Base-by-base conservation (phyloP, 2,329 filamentous ascomycete genomes). In the Fusarium buxicola region DNA sequence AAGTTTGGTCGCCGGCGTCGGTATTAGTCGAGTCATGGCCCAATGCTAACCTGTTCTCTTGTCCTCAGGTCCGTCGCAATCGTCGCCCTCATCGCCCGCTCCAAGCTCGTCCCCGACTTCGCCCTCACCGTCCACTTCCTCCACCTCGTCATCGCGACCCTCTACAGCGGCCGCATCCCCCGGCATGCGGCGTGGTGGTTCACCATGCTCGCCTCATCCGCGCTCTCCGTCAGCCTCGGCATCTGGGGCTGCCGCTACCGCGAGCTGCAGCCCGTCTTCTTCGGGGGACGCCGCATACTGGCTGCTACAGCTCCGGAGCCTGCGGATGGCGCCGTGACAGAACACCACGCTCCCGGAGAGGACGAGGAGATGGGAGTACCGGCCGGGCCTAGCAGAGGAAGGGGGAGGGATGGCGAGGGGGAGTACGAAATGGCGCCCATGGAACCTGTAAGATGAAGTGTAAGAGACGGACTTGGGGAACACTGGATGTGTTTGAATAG, bases 61-160 rank as follows among this genome's bases (percentile, higher is more conserved):
- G 11, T 10, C 32, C 10, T 8, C 16, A 98, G 94, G 74, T 87
- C 92, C 36, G 87, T 96, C 56, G 91, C 92, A 36, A 89, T 97
- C 55, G 87, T 97, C 46, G 79, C 94, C 50, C 82, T 98, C 55
- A 87, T 99, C 67, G 89, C 90, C 16, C 92, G 95, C 61, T 95
- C 91, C 43, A 98, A 98, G 76, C 90, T 98, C 59, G 91, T 98
- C 46, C 92, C 92, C 67, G 95, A 99, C 78, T 99, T 98, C 75
- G 92, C 92, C 28, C 81, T 97, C 21, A 97, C 94, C 3, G 85
- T 97, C 15, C 92, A 96, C 79, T 85, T 91, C 74, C 81, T 97
- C 36, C 92, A 97, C 75, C 85, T 97, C 49, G 64, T 95, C 70
- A 77, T 92, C 70, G 91, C 92, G 25, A 89, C 88, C 16, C 75